A percentile compares a stretch with the other conserved stretches of the same genome.
These are phyloP conservation scores for Daedalea quercina DNA, from an alignment of 768 basidiomycete species.

Conservation along the genomic window DNA sequence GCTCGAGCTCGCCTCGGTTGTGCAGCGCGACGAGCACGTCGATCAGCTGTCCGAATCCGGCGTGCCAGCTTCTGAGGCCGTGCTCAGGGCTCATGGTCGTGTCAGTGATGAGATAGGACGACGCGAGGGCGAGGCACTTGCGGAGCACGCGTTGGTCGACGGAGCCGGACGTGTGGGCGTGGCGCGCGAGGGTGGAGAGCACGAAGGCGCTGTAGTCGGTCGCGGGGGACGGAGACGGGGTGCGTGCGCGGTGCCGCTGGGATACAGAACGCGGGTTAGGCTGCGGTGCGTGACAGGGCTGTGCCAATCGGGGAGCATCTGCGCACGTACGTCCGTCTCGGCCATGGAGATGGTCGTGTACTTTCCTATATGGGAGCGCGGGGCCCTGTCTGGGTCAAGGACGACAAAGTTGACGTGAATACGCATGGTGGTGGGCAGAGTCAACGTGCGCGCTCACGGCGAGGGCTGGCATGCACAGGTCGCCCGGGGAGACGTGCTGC, in stretches of 20 bases:
- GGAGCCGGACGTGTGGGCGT: slow-evolving; percentile 35
- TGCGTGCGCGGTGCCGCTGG: not conserved
- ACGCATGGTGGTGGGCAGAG: not conserved
- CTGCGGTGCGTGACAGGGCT: not conserved
- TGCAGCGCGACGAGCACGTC: slow-evolving; percentile 73
- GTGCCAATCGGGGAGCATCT: not conserved
- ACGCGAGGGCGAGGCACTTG: slow-evolving; percentile 60
- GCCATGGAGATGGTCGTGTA: not conserved
- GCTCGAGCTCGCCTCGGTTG: slow-evolving; percentile 55
- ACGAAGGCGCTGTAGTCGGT: slow-evolving; percentile 63
- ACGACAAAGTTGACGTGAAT: slow-evolving; percentile 2
- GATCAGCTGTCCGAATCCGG: slow-evolving; percentile 61
- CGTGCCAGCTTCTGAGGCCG: slow-evolving; percentile 57
- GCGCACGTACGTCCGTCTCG: not conserved
- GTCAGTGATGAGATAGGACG: slow-evolving; percentile 77
- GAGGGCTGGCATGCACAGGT: not conserved
- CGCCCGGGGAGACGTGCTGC: not conserved
- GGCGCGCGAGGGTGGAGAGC: slow-evolving; percentile 44
- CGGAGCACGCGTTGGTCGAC: slow-evolving; percentile 61
- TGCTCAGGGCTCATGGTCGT: slow-evolving; percentile 51
- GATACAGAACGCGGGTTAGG: not conserved
- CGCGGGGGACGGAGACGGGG: slow-evolving; percentile 17
- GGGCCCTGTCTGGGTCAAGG: not conserved
- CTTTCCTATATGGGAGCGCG: not conserved
- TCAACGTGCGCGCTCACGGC: not conserved